These are phyloP conservation scores for Pseudogymnoascus pannorum DNA, from an alignment of 2,329 filamentous ascomycete genomes.

Conservation along the genomic window DNA sequence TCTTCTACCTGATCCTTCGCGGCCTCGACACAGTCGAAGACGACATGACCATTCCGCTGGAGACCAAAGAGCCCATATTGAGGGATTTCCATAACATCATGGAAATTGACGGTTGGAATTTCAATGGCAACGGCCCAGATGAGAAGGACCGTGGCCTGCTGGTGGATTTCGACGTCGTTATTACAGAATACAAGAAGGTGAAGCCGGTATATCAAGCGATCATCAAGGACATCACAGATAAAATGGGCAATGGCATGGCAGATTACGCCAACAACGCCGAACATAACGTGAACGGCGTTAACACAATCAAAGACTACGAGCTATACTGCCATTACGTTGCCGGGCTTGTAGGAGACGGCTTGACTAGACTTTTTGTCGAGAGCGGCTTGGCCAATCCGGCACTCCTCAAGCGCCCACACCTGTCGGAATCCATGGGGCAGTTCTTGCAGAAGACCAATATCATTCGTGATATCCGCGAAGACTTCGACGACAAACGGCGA, in stretches of 20 bases:
- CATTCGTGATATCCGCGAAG: slow-evolving; percentile 85
- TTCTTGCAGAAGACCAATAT: slow-evolving; percentile 97
- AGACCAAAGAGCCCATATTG: slow-evolving; percentile 74
- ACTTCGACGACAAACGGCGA: slow-evolving; percentile 71
- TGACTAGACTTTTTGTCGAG: slow-evolving; percentile 80
- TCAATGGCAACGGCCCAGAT: slow-evolving; percentile 56
- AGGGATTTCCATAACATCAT: slow-evolving; percentile 71
- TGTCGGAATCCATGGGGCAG: slow-evolving; percentile 89
- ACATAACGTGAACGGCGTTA: slow-evolving; percentile 36
- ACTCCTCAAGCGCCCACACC: slow-evolving; percentile 64
- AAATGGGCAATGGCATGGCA: slow-evolving; percentile 96
- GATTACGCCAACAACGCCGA: slow-evolving; percentile 83
- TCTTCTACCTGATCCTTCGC: slow-evolving; percentile 86
- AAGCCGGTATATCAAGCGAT: slow-evolving; percentile 75
- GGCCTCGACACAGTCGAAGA: slow-evolving; percentile 92
- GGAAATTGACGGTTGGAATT: slow-evolving; percentile 79
- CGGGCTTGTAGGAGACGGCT: slow-evolving; percentile 84
- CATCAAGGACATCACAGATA: slow-evolving; percentile 80
- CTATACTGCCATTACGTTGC: slow-evolving; percentile 63
- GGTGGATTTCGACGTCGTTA: slow-evolving; percentile 78
- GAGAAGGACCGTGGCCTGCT: slow-evolving; percentile 89
- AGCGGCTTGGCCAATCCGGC: slow-evolving; percentile 76
- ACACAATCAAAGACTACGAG: slow-evolving; percentile 9
- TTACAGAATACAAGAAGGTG: slow-evolving; percentile 76
- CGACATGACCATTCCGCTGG: slow-evolving; percentile 79